phyloP scores from a whole-genome alignment of 2,329 filamentous ascomycete genomes.

The Pseudopithomyces maydicus region DNA sequence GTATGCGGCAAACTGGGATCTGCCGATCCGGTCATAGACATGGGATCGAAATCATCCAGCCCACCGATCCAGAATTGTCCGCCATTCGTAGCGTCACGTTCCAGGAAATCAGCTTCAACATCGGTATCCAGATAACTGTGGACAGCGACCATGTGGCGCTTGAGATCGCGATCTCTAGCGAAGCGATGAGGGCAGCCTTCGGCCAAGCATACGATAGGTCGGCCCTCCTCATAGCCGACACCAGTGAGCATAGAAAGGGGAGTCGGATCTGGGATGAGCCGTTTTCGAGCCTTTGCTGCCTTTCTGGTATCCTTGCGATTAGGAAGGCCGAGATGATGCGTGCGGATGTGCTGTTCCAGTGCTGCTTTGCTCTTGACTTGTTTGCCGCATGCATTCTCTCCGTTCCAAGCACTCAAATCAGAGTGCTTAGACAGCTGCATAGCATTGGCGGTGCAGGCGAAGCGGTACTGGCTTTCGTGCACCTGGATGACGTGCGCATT shows the following conservation, averaged over 20 bases:
- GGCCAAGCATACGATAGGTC: conserved; percentile 59
- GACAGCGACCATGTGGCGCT: conserved; percentile 56
- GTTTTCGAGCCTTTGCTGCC: conserved; percentile 46
- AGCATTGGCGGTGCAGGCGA: conserved; percentile 76
- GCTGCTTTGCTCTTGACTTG: conserved; percentile 77
- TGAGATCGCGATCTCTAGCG: conserved; percentile 62
- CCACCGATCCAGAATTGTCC: conserved; percentile 55
- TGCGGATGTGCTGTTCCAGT: conserved; percentile 83
- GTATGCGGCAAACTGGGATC: conserved; percentile 41
- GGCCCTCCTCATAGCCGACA: conserved; percentile 56
- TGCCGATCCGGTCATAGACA: conserved; percentile 26
- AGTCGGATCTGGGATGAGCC: conserved; percentile 27
- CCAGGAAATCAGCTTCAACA: conserved; percentile 45
- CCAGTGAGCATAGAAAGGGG: conserved; percentile 59
- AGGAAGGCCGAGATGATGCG: conserved; percentile 72
- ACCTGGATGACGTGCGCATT: conserved; percentile 77
- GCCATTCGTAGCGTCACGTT: conserved; percentile 48
- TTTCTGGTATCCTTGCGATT: conserved; percentile 44
- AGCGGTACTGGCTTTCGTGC: conserved; percentile 75
- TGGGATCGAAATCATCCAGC: conserved; percentile 30
- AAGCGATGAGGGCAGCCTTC: conserved; percentile 60
- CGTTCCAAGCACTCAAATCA: conserved; percentile 66
- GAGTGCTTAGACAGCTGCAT: conserved; percentile 59
- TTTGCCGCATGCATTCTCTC: conserved; percentile 72
- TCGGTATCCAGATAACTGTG: conserved; percentile 45